Percentiles rank a stretch among this genome's conserved stretches.
Evolutionary conservation across 2,329 filamentous ascomycete species (phyloP).

Genomic region (Taxawa tesnikishii): DNA sequence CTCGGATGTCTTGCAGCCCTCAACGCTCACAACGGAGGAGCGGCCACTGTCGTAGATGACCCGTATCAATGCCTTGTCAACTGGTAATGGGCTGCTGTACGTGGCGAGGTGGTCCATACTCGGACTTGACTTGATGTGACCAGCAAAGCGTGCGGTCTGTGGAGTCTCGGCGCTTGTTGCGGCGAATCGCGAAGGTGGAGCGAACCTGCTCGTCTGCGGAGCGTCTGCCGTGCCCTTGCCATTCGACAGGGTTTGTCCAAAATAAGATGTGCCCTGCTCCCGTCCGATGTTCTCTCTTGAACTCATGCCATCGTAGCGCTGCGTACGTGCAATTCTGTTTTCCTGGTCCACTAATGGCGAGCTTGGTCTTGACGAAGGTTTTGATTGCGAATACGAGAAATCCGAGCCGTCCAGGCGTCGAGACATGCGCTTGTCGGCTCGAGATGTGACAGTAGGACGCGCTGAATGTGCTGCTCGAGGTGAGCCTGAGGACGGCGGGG

Average conservation of each 20-base stretch:
- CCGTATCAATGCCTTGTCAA: slow-evolving; percentile 78
- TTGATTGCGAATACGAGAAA: slow-evolving; percentile 33
- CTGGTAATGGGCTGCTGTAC: slow-evolving; percentile 67
- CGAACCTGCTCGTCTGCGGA: neutral
- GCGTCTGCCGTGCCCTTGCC: slow-evolving; percentile 1
- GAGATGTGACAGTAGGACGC: slow-evolving; percentile 31
- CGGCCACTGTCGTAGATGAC: slow-evolving; percentile 87
- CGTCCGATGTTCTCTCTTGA: slow-evolving; percentile 41
- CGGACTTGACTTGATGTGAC: slow-evolving; percentile 67
- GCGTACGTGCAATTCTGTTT: slow-evolving; percentile 36
- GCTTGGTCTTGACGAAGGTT: slow-evolving; percentile 52
- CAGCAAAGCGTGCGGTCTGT: slow-evolving; percentile 49
- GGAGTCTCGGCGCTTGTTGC: slow-evolving; percentile 40
- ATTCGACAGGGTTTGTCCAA: too few species aligned
- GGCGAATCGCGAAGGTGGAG: slow-evolving; percentile 4
- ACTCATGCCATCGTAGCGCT: slow-evolving; percentile 49
- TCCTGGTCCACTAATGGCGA: slow-evolving; percentile 56
- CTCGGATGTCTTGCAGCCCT: slow-evolving; percentile 80
- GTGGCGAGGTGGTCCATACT: slow-evolving; percentile 71
- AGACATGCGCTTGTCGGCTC: slow-evolving; percentile 35
- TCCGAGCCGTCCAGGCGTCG: slow-evolving; percentile 31
- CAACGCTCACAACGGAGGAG: slow-evolving; percentile 88
- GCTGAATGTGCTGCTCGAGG: slow-evolving; percentile 33
- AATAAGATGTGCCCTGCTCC: slow-evolving; percentile 39
- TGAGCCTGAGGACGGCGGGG: slow-evolving; percentile 7